Evolutionary conservation across 306 rosid species (phyloP), one percentile per base, ranked within the genome.

Genomic region (Gastrolobium villosum): DNA sequence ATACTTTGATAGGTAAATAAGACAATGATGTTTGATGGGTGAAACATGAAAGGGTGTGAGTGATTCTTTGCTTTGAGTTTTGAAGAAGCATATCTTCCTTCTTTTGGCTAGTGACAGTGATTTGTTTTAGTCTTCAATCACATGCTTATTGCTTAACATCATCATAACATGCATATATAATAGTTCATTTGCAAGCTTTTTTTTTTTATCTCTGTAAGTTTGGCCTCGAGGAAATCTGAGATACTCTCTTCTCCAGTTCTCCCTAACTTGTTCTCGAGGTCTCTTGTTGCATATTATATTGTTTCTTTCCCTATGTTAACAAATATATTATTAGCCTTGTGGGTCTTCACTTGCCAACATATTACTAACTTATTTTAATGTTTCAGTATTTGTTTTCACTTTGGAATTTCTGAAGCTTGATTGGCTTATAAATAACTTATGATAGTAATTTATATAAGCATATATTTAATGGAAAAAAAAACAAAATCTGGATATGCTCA

Each of bases 61-160:
- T 62, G 70, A 84, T 93, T 86, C 95, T 86, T 93, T 91, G 64
- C 97, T 88, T 82, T 89, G 87, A 70, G 82, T 78, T 73, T 41
- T 34, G 73, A 79, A 50, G 28, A 85, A 83, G 74, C 11, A 37
- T 71, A 65, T 63, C 77, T 70, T 74, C 48, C 67, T 53, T 70
- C 63, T 61, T 76, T 75, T 66, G 37, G 53, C 35, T 40, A 26
- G 45, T 34, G 45, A 59, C 10, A 72, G 54, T 54, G 54, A 9
- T 36, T 40, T 31, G 50, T 54, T 30, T 63, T 52, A 62, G 35
- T 40, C 73, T 72, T 61, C 37, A 63, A 50, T 61, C 77, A 72
- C 77, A 73, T 82, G 79, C 56, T 20, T 20, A 20, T 20, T 20
- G 36, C 8, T 59, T 35, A 15, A 59, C n/a, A n/a, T n/a, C n/a